Evolutionary conservation across 495 filamentous ascomycete species (phyloP).

Genomic region (Penicillium psychrofluorescens): DNA sequence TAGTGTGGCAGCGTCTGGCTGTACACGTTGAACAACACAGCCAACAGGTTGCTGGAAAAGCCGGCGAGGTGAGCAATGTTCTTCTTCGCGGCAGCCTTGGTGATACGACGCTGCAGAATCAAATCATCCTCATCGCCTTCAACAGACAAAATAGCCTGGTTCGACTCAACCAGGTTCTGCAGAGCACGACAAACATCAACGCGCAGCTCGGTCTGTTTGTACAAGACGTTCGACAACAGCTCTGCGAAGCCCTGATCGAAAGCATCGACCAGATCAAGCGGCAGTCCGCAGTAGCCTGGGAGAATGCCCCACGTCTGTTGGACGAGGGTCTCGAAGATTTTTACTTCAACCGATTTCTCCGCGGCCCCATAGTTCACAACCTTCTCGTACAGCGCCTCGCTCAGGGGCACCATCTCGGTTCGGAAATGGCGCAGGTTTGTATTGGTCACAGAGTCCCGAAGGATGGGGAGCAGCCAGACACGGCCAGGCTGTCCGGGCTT

Average conservation of each 20-base stretch:
- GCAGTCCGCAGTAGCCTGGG: conserved; percentile 92
- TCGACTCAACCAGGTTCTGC: conserved; percentile 82
- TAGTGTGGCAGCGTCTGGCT: conserved; percentile 90
- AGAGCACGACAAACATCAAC: conserved; percentile 79
- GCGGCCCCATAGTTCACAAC: conserved; percentile 70
- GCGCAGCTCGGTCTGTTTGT: conserved; percentile 82
- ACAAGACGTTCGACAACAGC: conserved; percentile 81
- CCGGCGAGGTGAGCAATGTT: conserved; percentile 71
- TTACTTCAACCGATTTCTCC: conserved; percentile 86
- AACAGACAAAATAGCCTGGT: conserved; percentile 62
- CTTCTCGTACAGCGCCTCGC: conserved; percentile 81
- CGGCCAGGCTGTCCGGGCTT: conserved; percentile 69
- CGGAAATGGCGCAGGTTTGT: conserved; percentile 82
- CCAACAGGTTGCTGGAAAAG: conserved; percentile 80
- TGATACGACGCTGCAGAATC: conserved; percentile 62
- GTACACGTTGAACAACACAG: conserved; percentile 97
- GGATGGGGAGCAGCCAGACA: conserved; percentile 88
- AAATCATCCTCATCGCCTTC: conserved; percentile 59
- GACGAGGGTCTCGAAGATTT: conserved; percentile 94
- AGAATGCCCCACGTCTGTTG: conserved; percentile 92
- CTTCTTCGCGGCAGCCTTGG: conserved; percentile 63
- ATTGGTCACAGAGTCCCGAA: conserved; percentile 79
- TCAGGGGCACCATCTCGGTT: conserved; percentile 76
- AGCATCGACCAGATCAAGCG: conserved; percentile 65
- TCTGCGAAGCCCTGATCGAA: conserved; percentile 92